Evolutionary conservation across 2,329 filamentous ascomycete genomes (phyloP), one percentile per base, ranked within the genome.

Genomic region (Moelleriella libera): DNA sequence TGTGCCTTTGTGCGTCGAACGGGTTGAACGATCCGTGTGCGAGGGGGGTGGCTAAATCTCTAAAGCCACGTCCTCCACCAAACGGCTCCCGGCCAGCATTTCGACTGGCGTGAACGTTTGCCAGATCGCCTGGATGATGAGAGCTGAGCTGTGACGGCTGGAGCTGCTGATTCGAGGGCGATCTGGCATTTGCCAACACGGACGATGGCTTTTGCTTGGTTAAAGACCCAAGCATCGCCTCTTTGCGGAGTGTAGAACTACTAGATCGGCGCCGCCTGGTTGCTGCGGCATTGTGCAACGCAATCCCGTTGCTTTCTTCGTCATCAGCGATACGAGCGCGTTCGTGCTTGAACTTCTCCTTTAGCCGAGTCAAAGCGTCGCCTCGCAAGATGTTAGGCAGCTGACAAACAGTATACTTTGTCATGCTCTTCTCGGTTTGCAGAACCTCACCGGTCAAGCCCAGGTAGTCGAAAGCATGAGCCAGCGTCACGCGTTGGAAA

Each of bases 391-490:
- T 83, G 55, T 95, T 95, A 1, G 94, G 92, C 43, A 98, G 70
- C 58, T 97, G 88, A 58, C 88, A 92, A 21, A 81, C 83, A 0
- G 90, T 96, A 60, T 88, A 96, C 54, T 85, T 86, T 61, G 92
- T 84, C 85, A 98, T 95, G 52, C 87, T 82, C 61, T 86, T 87
- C 61, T 98, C 92, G 1, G 89, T 96, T 45, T 88, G 84, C 10
- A 98, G 65, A 1, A 98, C 90, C 58, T 98, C 92, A 40, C 82
- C 86, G 0, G 88, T 94, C 41, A 98, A 66, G 1, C 94, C 92
- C 12, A 98, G 78, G 58, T 98, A 98, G 47, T 86, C 86, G 69
- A 96, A 92, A 0, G 88, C 92, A 9, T 94, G 97, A 0, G 89
- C 85, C 47, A 98, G 78, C 0, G 92, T 98, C 3, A 98, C 94